Evolutionary conservation across 2,329 filamentous ascomycete species (phyloP).

Genomic region (Trichoderma cornu-damae): DNA sequence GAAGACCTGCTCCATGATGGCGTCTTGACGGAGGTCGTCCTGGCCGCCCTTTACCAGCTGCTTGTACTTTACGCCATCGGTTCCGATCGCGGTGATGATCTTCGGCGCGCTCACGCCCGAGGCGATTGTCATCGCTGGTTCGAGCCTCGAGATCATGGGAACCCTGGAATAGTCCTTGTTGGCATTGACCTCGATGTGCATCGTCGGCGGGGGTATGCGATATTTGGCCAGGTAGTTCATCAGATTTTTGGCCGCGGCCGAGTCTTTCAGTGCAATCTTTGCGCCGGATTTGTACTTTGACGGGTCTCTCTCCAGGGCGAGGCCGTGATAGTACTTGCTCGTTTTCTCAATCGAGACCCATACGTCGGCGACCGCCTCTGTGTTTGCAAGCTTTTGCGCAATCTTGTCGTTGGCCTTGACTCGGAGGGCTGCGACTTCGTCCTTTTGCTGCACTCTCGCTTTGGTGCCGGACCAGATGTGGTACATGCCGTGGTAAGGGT

Average conservation of each 20-base stretch:
- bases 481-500: conserved; percentile 96
- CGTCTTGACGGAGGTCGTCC: conserved; percentile 93
- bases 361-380: conserved; percentile 45
- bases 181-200: conserved; percentile 70
- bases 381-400: conserved; percentile 55
- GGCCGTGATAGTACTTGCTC: conserved; percentile 59
- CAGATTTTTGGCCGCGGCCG: conserved; percentile 57
- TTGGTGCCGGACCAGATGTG: conserved; percentile 84
- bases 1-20: conserved; percentile 99
- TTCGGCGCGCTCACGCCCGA: conserved; percentile 90
- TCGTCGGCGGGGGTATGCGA: conserved; percentile 79
- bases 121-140: conserved; percentile 75
- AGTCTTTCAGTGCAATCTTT: conserved; percentile 60
- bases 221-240: conserved; percentile 58
- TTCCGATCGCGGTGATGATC: conserved; percentile 76
- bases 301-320: conserved; percentile 62
- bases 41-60: conserved; percentile 94
- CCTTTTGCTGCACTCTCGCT: conserved; percentile 62
- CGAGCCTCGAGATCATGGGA: conserved; percentile 68
- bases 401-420: conserved; percentile 68
- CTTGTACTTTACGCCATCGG: conserved; percentile 74
- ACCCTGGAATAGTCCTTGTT: conserved; percentile 71
- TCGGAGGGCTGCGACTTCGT: conserved; percentile 68
- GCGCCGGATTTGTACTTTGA: conserved; percentile 62
- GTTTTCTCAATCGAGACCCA: conserved; percentile 71